Conservation (phyloP, 106 monocot species). For the Dendrobium catenatum region DNA sequence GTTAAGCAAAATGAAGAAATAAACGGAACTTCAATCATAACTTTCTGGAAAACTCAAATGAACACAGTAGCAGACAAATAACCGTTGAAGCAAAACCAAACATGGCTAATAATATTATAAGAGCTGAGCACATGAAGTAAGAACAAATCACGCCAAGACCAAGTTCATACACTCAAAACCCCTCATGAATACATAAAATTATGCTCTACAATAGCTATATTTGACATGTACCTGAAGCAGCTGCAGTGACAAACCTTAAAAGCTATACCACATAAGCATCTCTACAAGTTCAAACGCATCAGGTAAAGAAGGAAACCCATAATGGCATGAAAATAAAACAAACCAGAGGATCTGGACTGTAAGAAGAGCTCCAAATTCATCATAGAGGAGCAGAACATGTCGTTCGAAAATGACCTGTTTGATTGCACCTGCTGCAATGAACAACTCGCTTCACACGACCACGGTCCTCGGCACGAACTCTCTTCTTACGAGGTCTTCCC, state of each 20-base stretch:
- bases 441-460: slow-evolving; percentile 78
- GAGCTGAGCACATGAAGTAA: neutral
- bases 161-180: neutral
- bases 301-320: neutral
- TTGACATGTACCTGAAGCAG: neutral
- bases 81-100: neutral
- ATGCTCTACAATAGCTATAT: neutral
- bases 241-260: neutral
- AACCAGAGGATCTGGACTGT: neutral
- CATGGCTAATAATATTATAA: neutral
- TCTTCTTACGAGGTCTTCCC: slow-evolving; percentile 81
- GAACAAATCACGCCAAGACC: neutral
- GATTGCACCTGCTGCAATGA: slow-evolving; percentile 95
- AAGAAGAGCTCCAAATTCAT: neutral
- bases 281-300: neutral
- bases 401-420: slow-evolving; percentile 93
- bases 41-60: neutral
- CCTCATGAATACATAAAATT: neutral
- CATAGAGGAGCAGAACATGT: slow-evolving; percentile 95
- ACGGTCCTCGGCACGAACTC: slow-evolving; percentile 78
- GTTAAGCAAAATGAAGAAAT: neutral
- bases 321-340: neutral
- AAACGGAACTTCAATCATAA: neutral
- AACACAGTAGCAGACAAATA: neutral
- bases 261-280: neutral